Conservation (phyloP, 768 basidiomycete species). For the Lactifluus hygrophoroides region DNA sequence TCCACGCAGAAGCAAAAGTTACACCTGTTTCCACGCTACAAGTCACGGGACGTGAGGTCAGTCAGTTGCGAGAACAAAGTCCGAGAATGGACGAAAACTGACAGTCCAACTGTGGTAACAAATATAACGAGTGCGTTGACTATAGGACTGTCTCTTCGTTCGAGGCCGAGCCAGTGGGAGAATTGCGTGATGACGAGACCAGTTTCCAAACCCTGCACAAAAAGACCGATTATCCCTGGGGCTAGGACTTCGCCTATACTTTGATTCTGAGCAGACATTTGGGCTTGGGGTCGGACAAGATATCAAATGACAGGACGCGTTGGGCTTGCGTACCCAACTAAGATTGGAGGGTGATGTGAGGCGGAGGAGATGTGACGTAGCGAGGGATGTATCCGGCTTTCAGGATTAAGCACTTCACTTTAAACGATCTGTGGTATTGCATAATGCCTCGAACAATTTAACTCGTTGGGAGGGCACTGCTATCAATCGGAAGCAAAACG, state of each 20-base stretch:
- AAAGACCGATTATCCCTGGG: slow-evolving; percentile 9
- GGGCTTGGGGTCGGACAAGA: background rate
- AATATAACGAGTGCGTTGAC: slow-evolving; percentile 1
- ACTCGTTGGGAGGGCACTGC: background rate
- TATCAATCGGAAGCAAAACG: background rate
- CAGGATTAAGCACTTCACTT: background rate
- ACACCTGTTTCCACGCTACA: slow-evolving; percentile 5
- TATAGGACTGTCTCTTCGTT: background rate
- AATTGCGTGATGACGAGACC: slow-evolving; percentile 12
- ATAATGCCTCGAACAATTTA: background rate
- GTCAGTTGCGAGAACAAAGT: background rate
- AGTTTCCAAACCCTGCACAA: slow-evolving; percentile 9
- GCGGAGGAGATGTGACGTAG: background rate
- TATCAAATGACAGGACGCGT: background rate
- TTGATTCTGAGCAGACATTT: background rate
- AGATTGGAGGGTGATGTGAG: background rate
- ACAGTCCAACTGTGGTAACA: slow-evolving; percentile 10
- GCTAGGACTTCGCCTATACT: background rate
- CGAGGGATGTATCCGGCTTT: background rate
- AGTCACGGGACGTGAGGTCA: background rate
- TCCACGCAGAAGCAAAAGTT: slow-evolving; percentile 6
- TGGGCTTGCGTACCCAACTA: background rate
- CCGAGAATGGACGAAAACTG: background rate
- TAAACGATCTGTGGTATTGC: background rate
- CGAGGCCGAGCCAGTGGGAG: slow-evolving; percentile 4